phyloP scores from a whole-genome alignment of 2,329 filamentous ascomycete genomes.

The Chaetoscypha palmicola region DNA sequence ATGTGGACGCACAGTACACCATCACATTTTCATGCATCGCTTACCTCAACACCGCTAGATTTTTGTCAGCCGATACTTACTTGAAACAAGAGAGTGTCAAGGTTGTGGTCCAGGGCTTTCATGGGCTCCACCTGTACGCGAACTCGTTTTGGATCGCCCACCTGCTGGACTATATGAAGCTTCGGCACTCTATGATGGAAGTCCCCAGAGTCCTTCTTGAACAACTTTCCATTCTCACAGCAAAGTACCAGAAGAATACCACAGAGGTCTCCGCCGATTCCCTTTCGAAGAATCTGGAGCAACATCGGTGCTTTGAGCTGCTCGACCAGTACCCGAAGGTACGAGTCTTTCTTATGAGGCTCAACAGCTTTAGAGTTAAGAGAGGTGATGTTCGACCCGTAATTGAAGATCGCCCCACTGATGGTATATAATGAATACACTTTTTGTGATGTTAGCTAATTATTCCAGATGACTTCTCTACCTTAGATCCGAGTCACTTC shows the following conservation, averaged over 20 bases:
- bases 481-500: neutral
- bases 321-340: neutral
- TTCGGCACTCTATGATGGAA: neutral
- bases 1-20: constrained; percentile 7
- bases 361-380: neutral
- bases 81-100: neutral
- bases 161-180: constrained; percentile 4
- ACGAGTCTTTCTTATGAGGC: neutral
- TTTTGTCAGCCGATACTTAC: neutral
- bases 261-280: neutral
- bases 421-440: too few relatives aligned
- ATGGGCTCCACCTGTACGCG: constrained; percentile 10
- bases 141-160: constrained; percentile 10
- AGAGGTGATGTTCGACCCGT: neutral
- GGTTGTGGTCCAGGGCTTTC: constrained; percentile 9
- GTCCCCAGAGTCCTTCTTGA: neutral
- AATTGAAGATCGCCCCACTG: too few relatives aligned
- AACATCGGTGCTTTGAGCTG: neutral
- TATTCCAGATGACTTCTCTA: neutral
- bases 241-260: neutral
- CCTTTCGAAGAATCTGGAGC: neutral
- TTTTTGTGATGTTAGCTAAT: too few relatives aligned
- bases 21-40: constrained; percentile 11
- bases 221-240: neutral
- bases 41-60: constrained; percentile 1